Evolutionary conservation across 2,329 filamentous ascomycete genomes (phyloP), one percentile per base, ranked within the genome.

Genomic region (Arachnomyces sp.): DNA sequence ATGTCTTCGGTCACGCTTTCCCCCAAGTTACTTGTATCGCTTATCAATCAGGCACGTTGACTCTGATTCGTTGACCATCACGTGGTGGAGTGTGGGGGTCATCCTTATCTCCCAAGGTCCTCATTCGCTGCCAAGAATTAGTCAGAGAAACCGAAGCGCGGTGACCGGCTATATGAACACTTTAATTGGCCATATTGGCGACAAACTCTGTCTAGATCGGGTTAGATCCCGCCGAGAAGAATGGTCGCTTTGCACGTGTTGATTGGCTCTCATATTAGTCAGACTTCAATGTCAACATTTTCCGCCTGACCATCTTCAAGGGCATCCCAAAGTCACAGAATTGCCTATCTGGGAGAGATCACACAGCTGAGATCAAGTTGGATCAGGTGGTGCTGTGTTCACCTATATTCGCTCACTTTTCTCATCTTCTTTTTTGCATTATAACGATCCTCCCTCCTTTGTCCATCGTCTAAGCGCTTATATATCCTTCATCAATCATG

Each of bases 401-500:
- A 31, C 28, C 6, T 18, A 13, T 11, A 13, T 14, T 12, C 8
- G 12, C 17, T 13, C 28, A 16, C n/a, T 7, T 25, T 28, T 17
- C 14, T 28, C 20, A 25, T 25, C 20, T 25, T 9, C 20, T 25
- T 9, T 25, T 9, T 25, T 25, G 5, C 9, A 25, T 25, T 5
- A 25, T 25, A 5, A 5, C 5, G 20, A 25, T 25, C 20, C 20
- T 15, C 29, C 20, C 36, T 28, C 18, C 8, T 45, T 20, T 18
- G 9, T 14, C 31, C 17, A 20, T 15, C 28, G 16, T 28, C 16
- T 40, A 3, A 35, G 7, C 8, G 4, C 5, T 8, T 15, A 31
- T 15, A 34, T 31, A 42, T 15, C 13, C 29, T 15, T 32, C 17
- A 31, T 28, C 16, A 37, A 34, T 43, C 63, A 90, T 90, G 84